A percentile compares a stretch with the other conserved stretches of the same genome.
phyloP scores from a whole-genome alignment of 306 rosid genomes.

The Rubus parviflorus region DNA sequence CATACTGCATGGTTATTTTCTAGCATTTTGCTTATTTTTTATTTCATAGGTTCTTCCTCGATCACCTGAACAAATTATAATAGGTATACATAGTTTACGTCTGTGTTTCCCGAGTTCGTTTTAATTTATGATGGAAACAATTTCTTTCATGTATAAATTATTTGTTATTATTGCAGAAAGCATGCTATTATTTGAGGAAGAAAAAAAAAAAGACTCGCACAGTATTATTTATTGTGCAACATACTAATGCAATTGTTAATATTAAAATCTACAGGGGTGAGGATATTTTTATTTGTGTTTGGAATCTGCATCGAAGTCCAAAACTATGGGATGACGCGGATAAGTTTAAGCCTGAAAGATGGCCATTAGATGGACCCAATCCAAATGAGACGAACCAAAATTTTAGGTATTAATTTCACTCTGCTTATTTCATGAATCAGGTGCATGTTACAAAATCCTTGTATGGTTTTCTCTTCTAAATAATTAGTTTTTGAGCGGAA shows the following conservation, averaged over 20 bases:
- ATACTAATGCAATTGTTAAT: not conserved
- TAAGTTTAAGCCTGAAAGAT: conserved; percentile 85
- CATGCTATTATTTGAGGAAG: not conserved
- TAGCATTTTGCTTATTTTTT: not conserved
- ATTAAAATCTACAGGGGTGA: conserved; percentile 67
- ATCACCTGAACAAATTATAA: not conserved
- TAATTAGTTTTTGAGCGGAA: not conserved
- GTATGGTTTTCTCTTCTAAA: not conserved
- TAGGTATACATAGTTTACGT: not conserved
- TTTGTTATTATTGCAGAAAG: not conserved
- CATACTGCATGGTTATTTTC: not conserved
- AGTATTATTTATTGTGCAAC: not conserved
- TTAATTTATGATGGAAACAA: not conserved
- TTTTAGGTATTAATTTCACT: conserved; percentile 67
- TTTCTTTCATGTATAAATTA: not conserved
- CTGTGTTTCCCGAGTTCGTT: not conserved
- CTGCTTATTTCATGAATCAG: not conserved
- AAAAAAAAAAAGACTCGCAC: not conserved
- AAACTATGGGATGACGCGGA: conserved; percentile 81
- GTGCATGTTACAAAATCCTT: not conserved
- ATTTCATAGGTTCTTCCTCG: not conserved
- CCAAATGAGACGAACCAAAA: conserved; percentile 95
- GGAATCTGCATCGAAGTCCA: conserved; percentile 96
- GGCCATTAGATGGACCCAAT: conserved; percentile 95
- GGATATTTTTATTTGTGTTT: conserved; percentile 86